Percentiles rank a stretch among this genome's conserved stretches.
Evolutionary conservation across 2,329 filamentous ascomycete genomes (phyloP).

Genomic region (Penicillium sp.): DNA sequence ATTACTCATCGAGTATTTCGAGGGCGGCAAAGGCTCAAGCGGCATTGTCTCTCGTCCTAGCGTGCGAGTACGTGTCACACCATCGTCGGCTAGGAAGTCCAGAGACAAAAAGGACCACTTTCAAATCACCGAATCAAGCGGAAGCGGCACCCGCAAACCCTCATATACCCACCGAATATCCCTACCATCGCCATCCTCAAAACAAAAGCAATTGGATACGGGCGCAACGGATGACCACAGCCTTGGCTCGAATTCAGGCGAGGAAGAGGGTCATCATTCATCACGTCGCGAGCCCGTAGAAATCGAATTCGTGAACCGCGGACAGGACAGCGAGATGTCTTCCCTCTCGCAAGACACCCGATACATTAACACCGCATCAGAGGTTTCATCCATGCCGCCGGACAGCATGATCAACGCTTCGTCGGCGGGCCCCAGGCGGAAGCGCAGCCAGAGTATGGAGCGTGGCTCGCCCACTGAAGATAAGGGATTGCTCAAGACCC

Average conservation of each 20-base stretch:
- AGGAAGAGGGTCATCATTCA: slow-evolving; percentile 74
- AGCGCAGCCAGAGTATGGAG: slow-evolving; percentile 51
- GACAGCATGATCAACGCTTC: slow-evolving; percentile 64
- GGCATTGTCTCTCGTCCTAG: slow-evolving; percentile 69
- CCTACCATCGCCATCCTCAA: slow-evolving; percentile 46
- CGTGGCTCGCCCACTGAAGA: slow-evolving; percentile 33
- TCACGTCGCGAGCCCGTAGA: slow-evolving; percentile 71
- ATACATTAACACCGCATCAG: slow-evolving; percentile 70
- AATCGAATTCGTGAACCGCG: slow-evolving; percentile 73
- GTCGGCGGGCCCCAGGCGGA: slow-evolving; percentile 45
- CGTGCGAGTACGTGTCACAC: slow-evolving; percentile 76
- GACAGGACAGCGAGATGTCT: slow-evolving; percentile 66
- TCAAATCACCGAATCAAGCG: slow-evolving; percentile 74
- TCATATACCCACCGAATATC: slow-evolving; percentile 68
- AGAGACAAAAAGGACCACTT: slow-evolving; percentile 69
- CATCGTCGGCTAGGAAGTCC: slow-evolving; percentile 61
- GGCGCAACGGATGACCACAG: slow-evolving; percentile 58
- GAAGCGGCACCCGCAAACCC: slow-evolving; percentile 63
- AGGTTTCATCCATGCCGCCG: slow-evolving; percentile 80
- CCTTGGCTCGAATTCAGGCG: slow-evolving; percentile 70
- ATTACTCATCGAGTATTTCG: slow-evolving; percentile 91
- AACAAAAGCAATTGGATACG: slow-evolving; percentile 33
- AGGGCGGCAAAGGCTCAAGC: slow-evolving; percentile 64
- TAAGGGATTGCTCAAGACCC: slow-evolving; percentile 56
- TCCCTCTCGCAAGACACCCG: slow-evolving; percentile 56